Evolutionary conservation across 345 rosid species (phyloP).

Genomic region (Syzygium oleosum): DNA sequence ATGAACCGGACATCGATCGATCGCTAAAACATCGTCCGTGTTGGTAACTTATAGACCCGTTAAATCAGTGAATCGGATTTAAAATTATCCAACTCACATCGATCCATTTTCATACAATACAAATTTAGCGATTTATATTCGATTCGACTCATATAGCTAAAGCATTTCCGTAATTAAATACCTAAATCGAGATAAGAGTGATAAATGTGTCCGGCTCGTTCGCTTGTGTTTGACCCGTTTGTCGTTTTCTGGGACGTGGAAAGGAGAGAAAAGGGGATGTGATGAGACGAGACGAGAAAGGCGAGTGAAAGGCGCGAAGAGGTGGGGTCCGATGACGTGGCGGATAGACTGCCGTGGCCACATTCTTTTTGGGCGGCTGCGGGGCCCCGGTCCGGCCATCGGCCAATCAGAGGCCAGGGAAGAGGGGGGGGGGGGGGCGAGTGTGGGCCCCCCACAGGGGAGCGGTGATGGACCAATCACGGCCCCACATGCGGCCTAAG

Average conservation of each 20-base stretch:
- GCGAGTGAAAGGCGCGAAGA: background rate
- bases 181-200: no score
- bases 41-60: no score
- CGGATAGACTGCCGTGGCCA: background rate
- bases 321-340: background rate
- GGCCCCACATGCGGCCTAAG: background rate
- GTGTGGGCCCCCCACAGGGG: background rate
- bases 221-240: background rate
- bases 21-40: background rate
- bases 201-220: background rate
- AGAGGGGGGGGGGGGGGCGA: background rate
- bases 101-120: no score
- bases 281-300: background rate
- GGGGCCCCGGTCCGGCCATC: background rate
- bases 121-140: no score
- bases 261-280: background rate
- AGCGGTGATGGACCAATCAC: slow-evolving; percentile 1
- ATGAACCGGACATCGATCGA: background rate
- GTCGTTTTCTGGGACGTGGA: background rate
- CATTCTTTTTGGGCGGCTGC: slow-evolving; percentile 18
- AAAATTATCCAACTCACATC: no score
- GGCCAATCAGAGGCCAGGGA: background rate
- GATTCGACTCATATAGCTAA: no score
- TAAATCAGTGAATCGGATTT: accelerated
- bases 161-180: no score